A percentile compares a stretch with the other conserved stretches of the same genome.
phyloP scores from a whole-genome alignment of 345 rosid species.

The Viola odorata region DNA sequence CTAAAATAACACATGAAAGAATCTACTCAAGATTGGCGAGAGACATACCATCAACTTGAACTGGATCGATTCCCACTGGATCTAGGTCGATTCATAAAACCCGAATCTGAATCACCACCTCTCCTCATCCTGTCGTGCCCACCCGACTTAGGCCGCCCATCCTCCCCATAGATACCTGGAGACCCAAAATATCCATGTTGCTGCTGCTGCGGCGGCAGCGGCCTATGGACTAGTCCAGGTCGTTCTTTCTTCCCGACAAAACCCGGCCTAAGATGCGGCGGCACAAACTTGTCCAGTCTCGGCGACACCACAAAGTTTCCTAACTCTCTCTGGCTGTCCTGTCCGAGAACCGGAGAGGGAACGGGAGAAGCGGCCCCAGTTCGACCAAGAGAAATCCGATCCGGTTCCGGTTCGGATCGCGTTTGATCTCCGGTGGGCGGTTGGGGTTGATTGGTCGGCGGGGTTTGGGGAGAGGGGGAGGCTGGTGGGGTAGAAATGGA shows the following conservation, averaged over 20 bases:
- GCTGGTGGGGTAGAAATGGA: slow-evolving; percentile 15
- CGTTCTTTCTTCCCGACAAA: slow-evolving; percentile 57
- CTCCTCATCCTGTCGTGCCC: slow-evolving; percentile 49
- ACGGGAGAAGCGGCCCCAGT: slow-evolving; percentile 2
- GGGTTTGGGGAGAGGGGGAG: slow-evolving; percentile 14
- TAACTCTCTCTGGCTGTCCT: slow-evolving; percentile 12
- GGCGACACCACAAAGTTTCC: slow-evolving; percentile 16
- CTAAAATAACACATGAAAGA: neutral
- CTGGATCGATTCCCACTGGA: slow-evolving; percentile 61
- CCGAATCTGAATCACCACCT: slow-evolving; percentile 37
- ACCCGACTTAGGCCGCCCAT: slow-evolving; percentile 58
- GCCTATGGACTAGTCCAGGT: slow-evolving; percentile 29
- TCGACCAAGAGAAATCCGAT: slow-evolving; percentile 17
- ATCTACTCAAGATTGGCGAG: neutral
- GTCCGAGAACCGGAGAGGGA: slow-evolving; percentile 4
- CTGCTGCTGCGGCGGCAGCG: slow-evolving; percentile 15
- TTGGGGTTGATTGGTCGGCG: slow-evolving; percentile 5
- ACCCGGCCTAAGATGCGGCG: slow-evolving; percentile 96
- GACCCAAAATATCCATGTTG: slow-evolving; percentile 29
- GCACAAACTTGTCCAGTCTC: slow-evolving; percentile 58
- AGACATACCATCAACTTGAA: slow-evolving; percentile 62
- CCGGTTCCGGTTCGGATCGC: slow-evolving; percentile 6
- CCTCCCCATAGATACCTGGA: slow-evolving; percentile 35
- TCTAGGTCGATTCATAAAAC: slow-evolving; percentile 38
- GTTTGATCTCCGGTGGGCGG: neutral